Percentiles rank a stretch among this genome's conserved stretches.
phyloP scores from a whole-genome alignment of 2,329 filamentous ascomycete species.

The Pyricularia grisea region DNA sequence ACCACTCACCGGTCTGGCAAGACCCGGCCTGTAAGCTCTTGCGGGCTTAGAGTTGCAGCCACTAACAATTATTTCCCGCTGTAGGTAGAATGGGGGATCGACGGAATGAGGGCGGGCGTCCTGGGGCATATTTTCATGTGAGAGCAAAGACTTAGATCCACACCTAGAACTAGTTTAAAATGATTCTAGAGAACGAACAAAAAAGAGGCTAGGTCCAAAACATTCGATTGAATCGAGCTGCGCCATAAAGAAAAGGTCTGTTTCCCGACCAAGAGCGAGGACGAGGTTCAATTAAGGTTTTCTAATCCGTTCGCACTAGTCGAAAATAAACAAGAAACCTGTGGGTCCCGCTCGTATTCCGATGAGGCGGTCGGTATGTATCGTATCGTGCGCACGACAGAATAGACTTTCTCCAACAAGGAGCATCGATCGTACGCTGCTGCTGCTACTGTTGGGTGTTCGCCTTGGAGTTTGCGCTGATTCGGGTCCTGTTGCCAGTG shows the following conservation, averaged over 20 bases:
- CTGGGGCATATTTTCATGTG: neutral
- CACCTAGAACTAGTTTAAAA: neutral
- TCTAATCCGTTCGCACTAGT: neutral
- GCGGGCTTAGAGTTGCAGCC: neutral
- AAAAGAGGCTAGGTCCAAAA: neutral
- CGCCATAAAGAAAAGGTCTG: neutral
- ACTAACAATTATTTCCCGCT: neutral
- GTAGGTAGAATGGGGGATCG: neutral
- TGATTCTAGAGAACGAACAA: neutral
- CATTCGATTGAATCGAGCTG: too few relatives aligned
- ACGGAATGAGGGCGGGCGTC: neutral
- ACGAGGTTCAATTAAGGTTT: constrained; percentile 1
- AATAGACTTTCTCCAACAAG: neutral
- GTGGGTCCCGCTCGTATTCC: neutral
- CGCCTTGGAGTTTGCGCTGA: neutral
- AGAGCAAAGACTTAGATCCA: neutral
- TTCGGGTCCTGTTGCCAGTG: neutral
- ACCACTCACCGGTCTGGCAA: neutral
- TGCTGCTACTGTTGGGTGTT: neutral
- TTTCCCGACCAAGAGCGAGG: neutral
- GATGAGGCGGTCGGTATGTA: neutral
- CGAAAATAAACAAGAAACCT: neutral
- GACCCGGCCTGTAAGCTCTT: too few relatives aligned
- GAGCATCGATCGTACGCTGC: neutral
- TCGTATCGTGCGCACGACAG: neutral